Evolutionary conservation across 2,329 filamentous ascomycete species (phyloP), one percentile per base, ranked within the genome.

Genomic region (Bipolaris cookei): DNA sequence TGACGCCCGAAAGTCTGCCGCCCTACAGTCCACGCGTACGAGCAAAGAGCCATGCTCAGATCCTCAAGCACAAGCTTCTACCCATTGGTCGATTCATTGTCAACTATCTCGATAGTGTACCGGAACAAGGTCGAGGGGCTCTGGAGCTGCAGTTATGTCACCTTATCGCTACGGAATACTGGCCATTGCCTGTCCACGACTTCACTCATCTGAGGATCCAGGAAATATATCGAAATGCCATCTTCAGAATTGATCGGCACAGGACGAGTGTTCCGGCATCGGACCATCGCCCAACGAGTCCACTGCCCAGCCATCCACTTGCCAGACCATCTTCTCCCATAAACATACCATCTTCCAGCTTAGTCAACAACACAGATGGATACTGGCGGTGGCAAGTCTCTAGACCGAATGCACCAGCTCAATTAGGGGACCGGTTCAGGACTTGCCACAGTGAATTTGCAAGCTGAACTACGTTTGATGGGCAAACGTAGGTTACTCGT

Each of bases 21-120:
- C 46, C 51, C 0, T 55, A 54, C 18, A 63, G 51, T 11, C n/a
- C 32, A 11, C 35, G 18, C 3, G 1, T 65, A 14, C 54, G 51
- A 11, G 20, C 48, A 10, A 66, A 61, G 25, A 51, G 41, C 16
- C 54, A 61, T 16, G 47, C 49, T 14, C 63, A 68, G 37, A 47
- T 68, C 1, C 35, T 72, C 10, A 63, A 54, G 23, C 43, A 52
- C 6, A 56, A 62, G 6, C 18, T 71, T 10, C 7, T 64, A 2
- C 62, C 62, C 0, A 58, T 72, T 18, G 68, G 61, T 1, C 41
- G 50, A 13, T 57, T 44, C 13, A 62, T 70, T n/a, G 11, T 61
- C 4, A 2, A 34, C 0, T 6, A 52, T 10, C 18, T 64, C 7
- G 30, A 46, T 6, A 18, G 32, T 0, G 10, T 55, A 8, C 20